These are phyloP conservation scores for Melampsora abietis-canadensis DNA, from an alignment of 1,284 basidiomycete genomes.

Conservation along the genomic window DNA sequence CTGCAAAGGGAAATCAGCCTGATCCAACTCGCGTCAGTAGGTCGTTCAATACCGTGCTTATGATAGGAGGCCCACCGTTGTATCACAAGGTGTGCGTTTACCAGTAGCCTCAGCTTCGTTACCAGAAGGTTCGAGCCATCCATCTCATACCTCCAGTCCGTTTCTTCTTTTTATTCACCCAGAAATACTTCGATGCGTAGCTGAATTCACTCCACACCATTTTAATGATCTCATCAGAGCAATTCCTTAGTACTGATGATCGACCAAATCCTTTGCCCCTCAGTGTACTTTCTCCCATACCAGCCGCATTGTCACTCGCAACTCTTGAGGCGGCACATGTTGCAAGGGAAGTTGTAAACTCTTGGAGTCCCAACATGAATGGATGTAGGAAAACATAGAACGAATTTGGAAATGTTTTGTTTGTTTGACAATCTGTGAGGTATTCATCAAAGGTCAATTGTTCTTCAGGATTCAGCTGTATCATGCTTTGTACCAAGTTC, in stretches of 20 bases:
- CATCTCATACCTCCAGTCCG: constrained; percentile 1
- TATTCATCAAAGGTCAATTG: constrained; percentile 80
- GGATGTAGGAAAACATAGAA: constrained; percentile 93
- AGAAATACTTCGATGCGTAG: constrained; percentile 34
- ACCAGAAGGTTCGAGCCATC: constrained; percentile 9
- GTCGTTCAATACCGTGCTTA: not conserved
- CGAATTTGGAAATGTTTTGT: constrained; percentile 75
- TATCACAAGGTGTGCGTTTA: constrained; percentile 2
- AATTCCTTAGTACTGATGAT: constrained; percentile 63
- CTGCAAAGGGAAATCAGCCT: constrained; percentile 37
- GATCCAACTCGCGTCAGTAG: not conserved
- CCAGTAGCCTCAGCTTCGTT: constrained; percentile 18
- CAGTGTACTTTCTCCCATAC: constrained; percentile 11
- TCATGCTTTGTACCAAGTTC: constrained; percentile 85
- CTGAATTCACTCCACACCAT: constrained; percentile 77
- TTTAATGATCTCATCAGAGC: constrained; percentile 73
- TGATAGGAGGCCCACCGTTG: constrained; percentile 18
- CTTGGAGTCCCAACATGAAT: constrained; percentile 76
- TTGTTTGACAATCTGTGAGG: constrained; percentile 70
- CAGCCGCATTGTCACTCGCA: constrained; percentile 11
- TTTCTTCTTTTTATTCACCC: constrained; percentile 17
- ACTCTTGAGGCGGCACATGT: constrained; percentile 50
- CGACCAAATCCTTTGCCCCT: constrained; percentile 39
- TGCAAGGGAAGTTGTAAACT: constrained; percentile 58
- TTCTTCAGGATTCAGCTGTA: constrained; percentile 69